Evolutionary conservation across 352 stramenopile genomes (phyloP), one percentile per base, ranked within the genome.

Genomic region (Pythium scleroteichum): DNA sequence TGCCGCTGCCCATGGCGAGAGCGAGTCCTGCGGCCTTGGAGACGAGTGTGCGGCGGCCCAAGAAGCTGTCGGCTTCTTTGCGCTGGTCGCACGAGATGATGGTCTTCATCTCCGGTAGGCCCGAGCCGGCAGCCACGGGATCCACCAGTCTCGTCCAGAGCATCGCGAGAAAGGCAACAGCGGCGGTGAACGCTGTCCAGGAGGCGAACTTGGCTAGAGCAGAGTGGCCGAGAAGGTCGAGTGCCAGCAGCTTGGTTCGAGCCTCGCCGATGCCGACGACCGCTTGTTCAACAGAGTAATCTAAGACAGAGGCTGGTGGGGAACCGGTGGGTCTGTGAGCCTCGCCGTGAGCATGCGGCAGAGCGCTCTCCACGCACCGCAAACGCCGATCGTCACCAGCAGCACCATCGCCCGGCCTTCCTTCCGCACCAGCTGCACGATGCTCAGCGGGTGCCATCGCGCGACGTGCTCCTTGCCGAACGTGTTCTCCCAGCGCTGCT

Each of bases 1-100:
- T 78, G 14, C 95, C 96, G 29, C 82, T 93, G 0, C 91, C 80
- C 13, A 99, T 76, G 14, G 86, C 88, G 32, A 97, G 91, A 3
- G 89, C 86, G 0, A 99, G 87, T n/a, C 96, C 97, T 3, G 97
- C 68, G 16, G 82, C 72, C 56, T 97, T 97, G 2, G 84, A 82
- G 4, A 90, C 40, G 14, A 93, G 64, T 20, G 79, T 92, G 16
- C 72, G 72, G 3, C 65, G 53, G 7, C 68, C 46, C 3, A 88
- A 64, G 40, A 82, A 82, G 14, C 68, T 60, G 39, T 78, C 69
- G 4, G 74, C 76, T 23, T 91, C 75, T 22, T 75, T 70, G 1
- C 68, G 66, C 17, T 62, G 62, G 27, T 90, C 79, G 46, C 75
- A 83, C 23, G 81, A 84, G 47, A 93, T 82, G 59, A 93, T 92